Conservation (phyloP, 108 stramenopile genomes). For the Thalassiosira profunda region DNA sequence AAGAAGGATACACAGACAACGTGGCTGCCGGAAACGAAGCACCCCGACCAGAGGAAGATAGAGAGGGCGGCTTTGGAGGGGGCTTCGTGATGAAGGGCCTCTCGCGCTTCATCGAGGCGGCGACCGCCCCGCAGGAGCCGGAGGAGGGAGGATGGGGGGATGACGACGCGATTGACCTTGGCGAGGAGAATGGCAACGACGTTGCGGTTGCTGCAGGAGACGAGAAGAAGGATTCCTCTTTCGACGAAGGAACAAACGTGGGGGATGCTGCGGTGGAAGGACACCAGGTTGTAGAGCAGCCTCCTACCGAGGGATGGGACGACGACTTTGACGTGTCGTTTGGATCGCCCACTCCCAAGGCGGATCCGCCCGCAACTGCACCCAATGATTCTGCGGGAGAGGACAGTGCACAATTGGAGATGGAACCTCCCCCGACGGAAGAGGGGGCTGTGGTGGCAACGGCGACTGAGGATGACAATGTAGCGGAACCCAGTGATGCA, state of each 20-base stretch:
- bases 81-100: conserved; percentile 52
- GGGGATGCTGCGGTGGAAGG: background rate
- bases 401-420: too few species aligned
- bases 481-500: background rate
- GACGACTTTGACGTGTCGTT: background rate
- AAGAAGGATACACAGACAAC: too few species aligned
- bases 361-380: background rate
- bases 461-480: background rate
- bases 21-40: too few species aligned
- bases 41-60: too few species aligned
- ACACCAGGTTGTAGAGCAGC: background rate
- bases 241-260: background rate
- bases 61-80: conserved; percentile 26
- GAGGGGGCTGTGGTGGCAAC: background rate
- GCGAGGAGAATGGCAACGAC: conserved; percentile 14
- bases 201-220: background rate
- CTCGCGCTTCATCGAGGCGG: conserved; percentile 43
- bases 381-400: too few species aligned
- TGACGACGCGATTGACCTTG: conserved; percentile 5
- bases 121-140: conserved; percentile 23
- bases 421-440: too few species aligned
- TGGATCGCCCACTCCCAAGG: background rate
- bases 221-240: conserved; percentile 11
- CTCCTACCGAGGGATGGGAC: background rate
- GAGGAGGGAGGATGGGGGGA: conserved; percentile 2